Percentiles rank a stretch among this genome's conserved stretches.
These are phyloP conservation scores for Nicotiana tomentosiformis DNA, from an alignment of 257 asterid species.

Conservation along the genomic window DNA sequence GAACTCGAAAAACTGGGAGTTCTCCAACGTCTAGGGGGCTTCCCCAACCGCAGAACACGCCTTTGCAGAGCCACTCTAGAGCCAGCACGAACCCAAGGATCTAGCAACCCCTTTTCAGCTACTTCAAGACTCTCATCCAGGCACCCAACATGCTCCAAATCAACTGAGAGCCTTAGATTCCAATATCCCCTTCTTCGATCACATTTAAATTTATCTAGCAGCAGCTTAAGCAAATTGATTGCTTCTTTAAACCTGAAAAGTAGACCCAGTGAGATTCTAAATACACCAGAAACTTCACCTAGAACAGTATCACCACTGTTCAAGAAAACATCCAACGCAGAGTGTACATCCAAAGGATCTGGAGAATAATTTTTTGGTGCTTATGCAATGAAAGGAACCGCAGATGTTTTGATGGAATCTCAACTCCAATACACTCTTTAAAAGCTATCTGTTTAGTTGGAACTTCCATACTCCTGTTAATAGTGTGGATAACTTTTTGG, in stretches of 20 bases:
- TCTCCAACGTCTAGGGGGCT: slow-evolving; percentile 98
- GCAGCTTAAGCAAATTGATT: slow-evolving; percentile 60
- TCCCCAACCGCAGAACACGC: slow-evolving; percentile 79
- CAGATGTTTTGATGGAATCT: too few species aligned
- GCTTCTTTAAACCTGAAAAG: slow-evolving; percentile 64
- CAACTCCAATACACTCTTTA: too few species aligned
- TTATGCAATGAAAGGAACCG: too few species aligned
- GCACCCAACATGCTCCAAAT: slow-evolving; percentile 81
- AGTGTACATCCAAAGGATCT: neutral
- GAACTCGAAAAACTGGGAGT: slow-evolving; percentile 56
- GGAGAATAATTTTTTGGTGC: too few species aligned
- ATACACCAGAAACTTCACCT: neutral
- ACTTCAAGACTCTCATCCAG: slow-evolving; percentile 74
- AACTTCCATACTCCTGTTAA: too few species aligned
- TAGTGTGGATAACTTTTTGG: too few species aligned
- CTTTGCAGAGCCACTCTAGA: slow-evolving; percentile 78
- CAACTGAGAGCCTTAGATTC: slow-evolving; percentile 80
- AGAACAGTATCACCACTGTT: neutral
- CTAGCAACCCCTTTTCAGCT: slow-evolving; percentile 75
- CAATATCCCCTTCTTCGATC: slow-evolving; percentile 94
- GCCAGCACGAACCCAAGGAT: slow-evolving; percentile 96
- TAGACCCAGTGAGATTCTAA: slow-evolving; percentile 8
- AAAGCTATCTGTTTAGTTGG: too few species aligned
- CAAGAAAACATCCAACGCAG: neutral
- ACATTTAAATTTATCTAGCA: slow-evolving; percentile 42